These are phyloP conservation scores for Cytospora piceae DNA, from an alignment of 2,329 filamentous ascomycete species.

Conservation along the genomic window DNA sequence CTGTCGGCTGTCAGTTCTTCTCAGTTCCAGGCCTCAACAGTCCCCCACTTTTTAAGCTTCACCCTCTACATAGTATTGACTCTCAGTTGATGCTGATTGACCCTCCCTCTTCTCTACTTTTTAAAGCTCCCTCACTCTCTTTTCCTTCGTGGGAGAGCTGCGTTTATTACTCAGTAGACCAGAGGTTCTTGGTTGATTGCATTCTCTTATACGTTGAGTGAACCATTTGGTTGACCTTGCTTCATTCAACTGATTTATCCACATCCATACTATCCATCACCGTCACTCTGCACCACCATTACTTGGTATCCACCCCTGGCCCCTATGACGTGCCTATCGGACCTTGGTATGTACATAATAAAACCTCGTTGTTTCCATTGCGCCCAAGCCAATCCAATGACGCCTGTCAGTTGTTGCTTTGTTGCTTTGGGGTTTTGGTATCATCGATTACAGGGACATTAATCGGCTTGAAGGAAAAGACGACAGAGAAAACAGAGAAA, in stretches of 20 bases:
- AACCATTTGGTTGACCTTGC: background rate
- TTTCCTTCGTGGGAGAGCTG: background rate
- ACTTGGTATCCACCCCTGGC: background rate
- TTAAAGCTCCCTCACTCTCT: background rate
- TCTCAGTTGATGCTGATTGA: background rate
- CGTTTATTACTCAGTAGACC: too few relatives aligned
- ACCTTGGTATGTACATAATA: background rate
- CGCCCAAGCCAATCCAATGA: slow-evolving; percentile 13
- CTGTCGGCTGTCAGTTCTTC: background rate
- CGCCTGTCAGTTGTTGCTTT: slow-evolving; percentile 9
- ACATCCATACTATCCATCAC: background rate
- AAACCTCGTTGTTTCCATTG: background rate
- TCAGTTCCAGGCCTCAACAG: background rate
- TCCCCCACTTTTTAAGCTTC: background rate
- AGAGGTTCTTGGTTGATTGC: background rate
- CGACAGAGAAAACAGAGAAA: background rate
- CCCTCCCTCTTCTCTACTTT: background rate
- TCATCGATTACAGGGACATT: slow-evolving; percentile 5
- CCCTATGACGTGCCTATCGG: background rate
- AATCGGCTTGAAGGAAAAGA: background rate
- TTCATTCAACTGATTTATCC: background rate
- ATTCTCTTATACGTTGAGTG: background rate
- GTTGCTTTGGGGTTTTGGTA: slow-evolving; percentile 19
- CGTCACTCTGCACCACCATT: background rate
- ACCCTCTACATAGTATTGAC: background rate